A percentile compares a stretch with the other conserved stretches of the same genome.
Conservation (phyloP, 331 rosid genomes). For the Arachis monticola region DNA sequence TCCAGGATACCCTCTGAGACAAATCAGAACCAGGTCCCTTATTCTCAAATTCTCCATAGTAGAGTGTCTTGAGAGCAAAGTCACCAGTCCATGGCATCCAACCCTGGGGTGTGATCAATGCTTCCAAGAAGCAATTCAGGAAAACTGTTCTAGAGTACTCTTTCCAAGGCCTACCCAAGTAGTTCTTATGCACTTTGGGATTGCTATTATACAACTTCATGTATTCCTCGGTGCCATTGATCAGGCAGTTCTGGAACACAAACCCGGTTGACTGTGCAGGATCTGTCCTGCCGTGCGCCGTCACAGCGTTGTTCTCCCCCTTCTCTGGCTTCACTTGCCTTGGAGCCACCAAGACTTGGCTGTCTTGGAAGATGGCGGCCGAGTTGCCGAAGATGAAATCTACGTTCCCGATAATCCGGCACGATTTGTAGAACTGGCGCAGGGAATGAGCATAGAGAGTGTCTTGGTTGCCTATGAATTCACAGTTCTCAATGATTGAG, state of each 20-base stretch:
- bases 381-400: constrained; percentile 95
- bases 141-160: constrained; percentile 82
- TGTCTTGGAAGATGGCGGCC: constrained; percentile 77
- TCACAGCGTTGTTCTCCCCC: constrained; percentile 73
- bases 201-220: constrained; percentile 67
- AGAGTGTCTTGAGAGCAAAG: constrained; percentile 75
- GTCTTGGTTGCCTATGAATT: constrained; percentile 86
- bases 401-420: constrained; percentile 78
- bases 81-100: constrained; percentile 85
- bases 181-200: constrained; percentile 78
- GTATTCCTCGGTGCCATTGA: constrained; percentile 88
- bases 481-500: constrained; percentile 71
- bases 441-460: constrained; percentile 86
- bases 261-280: constrained; percentile 85
- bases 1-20: constrained; percentile 70
- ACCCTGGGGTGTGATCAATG: constrained; percentile 58
- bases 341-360: constrained; percentile 63
- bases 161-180: constrained; percentile 99
- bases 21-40: constrained; percentile 60
- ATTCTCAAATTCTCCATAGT: constrained; percentile 74
- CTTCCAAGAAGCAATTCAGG: constrained; percentile 58
- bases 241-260: constrained; percentile 71
- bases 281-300: constrained; percentile 93
- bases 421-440: constrained; percentile 81
- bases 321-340: constrained; percentile 70